Evolutionary conservation across 2,329 filamentous ascomycete species (phyloP).

Genomic region (Nemania serpens): DNA sequence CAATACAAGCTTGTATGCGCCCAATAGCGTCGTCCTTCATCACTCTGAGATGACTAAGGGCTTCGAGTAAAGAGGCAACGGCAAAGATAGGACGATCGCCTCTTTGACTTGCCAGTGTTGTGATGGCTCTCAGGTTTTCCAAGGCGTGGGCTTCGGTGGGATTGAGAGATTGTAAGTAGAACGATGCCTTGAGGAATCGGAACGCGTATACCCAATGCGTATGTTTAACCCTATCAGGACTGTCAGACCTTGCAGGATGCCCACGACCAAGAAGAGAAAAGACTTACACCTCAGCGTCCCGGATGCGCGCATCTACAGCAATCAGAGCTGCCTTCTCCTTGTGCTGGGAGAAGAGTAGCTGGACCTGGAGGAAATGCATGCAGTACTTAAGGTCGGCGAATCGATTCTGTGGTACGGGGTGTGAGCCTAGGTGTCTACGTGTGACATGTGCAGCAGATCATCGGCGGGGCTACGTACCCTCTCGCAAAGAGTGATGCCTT

Average conservation of each 20-base stretch:
- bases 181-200: constrained; percentile 71
- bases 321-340: constrained; percentile 76
- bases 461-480: constrained; percentile 50
- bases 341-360: constrained; percentile 68
- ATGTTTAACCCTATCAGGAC: constrained; percentile 57
- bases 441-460: background rate
- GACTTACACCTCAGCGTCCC: constrained; percentile 67
- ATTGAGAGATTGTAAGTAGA: constrained; percentile 66
- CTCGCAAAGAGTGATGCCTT: constrained; percentile 72
- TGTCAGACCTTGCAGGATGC: constrained; percentile 29
- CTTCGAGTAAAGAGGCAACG: constrained; percentile 69
- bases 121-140: constrained; percentile 70
- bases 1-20: constrained; percentile 73
- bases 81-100: constrained; percentile 69
- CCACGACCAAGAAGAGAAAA: background rate
- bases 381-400: constrained; percentile 73
- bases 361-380: constrained; percentile 74
- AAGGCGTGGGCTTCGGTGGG: constrained; percentile 66
- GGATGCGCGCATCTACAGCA: constrained; percentile 69
- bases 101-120: constrained; percentile 60
- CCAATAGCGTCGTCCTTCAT: constrained; percentile 69
- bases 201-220: constrained; percentile 78
- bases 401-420: constrained; percentile 49
- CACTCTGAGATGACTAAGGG: constrained; percentile 68
- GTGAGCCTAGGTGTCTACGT: constrained; percentile 33